Base-by-base conservation (phyloP, 2,329 filamentous ascomycete genomes). In the Pestalotiopsis sp. region DNA sequence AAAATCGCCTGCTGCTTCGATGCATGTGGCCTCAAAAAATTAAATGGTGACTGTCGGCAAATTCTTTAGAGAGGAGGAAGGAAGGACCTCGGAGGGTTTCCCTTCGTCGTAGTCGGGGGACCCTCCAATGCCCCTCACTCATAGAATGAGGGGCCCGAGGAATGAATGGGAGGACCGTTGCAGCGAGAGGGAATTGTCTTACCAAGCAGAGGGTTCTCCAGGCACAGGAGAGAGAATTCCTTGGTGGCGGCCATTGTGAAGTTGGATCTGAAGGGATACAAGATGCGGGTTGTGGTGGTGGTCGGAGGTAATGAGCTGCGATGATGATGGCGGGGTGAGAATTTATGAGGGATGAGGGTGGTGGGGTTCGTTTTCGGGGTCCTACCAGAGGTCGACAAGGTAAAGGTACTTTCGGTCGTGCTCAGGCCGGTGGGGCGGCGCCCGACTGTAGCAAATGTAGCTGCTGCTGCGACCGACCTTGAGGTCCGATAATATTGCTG, bases 141-240 rank as follows among this genome's bases (percentile, higher is more conserved):
- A 20, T 66, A 36, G 49, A 39, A 25, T 36, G 13, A 31, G 27
- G 14, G 25, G 12, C 14, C 14, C 17, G 49, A 17, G 14, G 25
- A 20, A 27, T 68, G 14, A n/a, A 3, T 31, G 27, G 27, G 27
- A 9, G 27, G 27, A 31, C 27, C 27, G 9, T 52, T 52, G n/a
- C 45, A 52, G 45, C 3, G 45, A n/a, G 20, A n/a, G 45, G 9
- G 45, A 52, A 9, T 9, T 5, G 61, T 83, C 87, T 75, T 85
- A 95, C 93, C 95, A 77, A 99, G 92, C 77, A 99, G 91, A 82
- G 96, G 96, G 84, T 99, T 99, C 91, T 98, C 96, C 77, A 99
- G 85, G 83, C 92, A 96, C 79, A 98, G 88, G 77, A 99, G 92
- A 82, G 93, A 87, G 85, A 92, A 98, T 83, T 94, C 91, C 84